Evolutionary conservation across 352 stramenopile genomes (phyloP), one percentile per base, ranked within the genome.

Genomic region (Hyaloperonospora arabidopsidis): DNA sequence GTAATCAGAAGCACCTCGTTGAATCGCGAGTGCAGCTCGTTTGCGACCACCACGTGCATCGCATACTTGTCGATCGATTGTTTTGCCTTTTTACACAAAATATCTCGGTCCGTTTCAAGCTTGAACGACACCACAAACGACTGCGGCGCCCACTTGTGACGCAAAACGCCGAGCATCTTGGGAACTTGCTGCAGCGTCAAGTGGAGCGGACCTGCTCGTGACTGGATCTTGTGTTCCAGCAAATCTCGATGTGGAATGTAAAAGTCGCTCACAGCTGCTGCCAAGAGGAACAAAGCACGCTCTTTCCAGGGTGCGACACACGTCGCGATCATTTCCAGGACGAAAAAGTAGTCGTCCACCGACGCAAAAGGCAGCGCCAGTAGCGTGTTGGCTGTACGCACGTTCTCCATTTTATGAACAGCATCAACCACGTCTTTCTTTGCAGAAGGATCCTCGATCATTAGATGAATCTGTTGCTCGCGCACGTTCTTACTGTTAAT

Each of bases 191-290:
- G 66, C 38, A 99, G 66, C 35, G 68, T 76, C n/a, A 99, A 73
- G 34, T 74, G 72, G 22, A 93, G 61, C 29, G 70, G 74, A 3
- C 86, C 77, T 5, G 55, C 70, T 14, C 72, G 72, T 5, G 89
- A 97, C 67, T 99, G 96, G 53, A 99, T 98, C 72, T 99, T 99
- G 81, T 99, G 96, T 64, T 91, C 67, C 13, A 74, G 65, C 58
- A 97, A 84, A 41, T 97, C 68, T 12, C 70, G 52, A 23, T 83
- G 61, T 7, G 96, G 96, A 45, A 99, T 90, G 76, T 98, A 98
- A 72, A 98, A 99, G 65, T 99, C 97, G 57, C 87, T 98, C 13
- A 99, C 96, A 2, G 97, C 97, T n/a, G 96, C 96, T 11, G 96
- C 93, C 3, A 98, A 71, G 49, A 97, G 97, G 49, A 98, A 86